Conservation (phyloP, 345 rosid genomes). For the Eucalyptus fibrosa region DNA sequence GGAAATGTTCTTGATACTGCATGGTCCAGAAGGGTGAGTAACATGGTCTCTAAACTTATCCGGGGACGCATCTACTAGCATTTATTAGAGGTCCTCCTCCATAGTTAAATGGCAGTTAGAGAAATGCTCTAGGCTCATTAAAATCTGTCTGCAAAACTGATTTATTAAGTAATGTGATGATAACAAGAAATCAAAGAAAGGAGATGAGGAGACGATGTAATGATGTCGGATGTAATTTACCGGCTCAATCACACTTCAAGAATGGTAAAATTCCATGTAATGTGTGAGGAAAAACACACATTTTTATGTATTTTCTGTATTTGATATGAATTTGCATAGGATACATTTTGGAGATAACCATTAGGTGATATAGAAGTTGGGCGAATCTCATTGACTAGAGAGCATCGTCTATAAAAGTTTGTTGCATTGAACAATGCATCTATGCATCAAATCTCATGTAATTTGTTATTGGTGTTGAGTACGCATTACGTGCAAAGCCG, state of each 20-base stretch:
- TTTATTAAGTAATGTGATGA: background rate
- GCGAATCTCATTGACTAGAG: background rate
- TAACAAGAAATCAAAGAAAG: background rate
- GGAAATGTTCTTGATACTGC: background rate
- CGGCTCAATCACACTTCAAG: background rate
- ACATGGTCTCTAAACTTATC: background rate
- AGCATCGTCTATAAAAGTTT: background rate
- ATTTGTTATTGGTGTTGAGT: background rate
- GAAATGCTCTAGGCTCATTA: background rate
- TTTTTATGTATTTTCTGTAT: background rate
- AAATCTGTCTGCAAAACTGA: background rate
- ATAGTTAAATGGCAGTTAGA: background rate
- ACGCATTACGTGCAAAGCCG: background rate
- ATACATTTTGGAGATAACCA: background rate
- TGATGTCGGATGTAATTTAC: background rate
- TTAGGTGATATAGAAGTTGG: background rate
- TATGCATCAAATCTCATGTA: background rate
- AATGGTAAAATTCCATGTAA: background rate
- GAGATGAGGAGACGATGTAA: background rate
- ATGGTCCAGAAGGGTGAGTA: background rate
- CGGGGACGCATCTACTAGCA: background rate
- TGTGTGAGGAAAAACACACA: background rate
- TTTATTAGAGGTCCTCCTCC: background rate
- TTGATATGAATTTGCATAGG: background rate
- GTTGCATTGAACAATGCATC: accelerated